Evolutionary conservation across 148 eudicot genomes (phyloP).

Genomic region (Beta vulgaris): DNA sequence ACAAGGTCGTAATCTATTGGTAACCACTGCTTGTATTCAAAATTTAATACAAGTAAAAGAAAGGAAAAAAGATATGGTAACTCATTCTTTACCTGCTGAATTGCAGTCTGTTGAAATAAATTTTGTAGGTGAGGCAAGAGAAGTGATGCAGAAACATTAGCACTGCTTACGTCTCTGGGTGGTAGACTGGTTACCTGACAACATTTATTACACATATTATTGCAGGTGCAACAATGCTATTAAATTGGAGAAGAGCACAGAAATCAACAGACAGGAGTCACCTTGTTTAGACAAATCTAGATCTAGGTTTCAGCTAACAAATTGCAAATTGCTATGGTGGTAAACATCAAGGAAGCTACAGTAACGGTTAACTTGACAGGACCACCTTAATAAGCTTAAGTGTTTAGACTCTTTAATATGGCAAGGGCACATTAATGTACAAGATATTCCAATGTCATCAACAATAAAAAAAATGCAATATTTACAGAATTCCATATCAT

Average conservation of each 20-base stretch:
- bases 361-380: not conserved
- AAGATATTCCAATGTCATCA: not conserved
- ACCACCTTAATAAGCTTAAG: not conserved
- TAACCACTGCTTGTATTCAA: not conserved
- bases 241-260: not conserved
- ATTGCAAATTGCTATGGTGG: not conserved
- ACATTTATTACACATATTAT: slow-evolving; percentile 2
- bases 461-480: not conserved
- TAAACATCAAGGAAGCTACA: not conserved
- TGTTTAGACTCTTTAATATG: too few species aligned
- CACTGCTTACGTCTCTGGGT: slow-evolving; percentile 46
- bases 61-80: slow-evolving; percentile 4
- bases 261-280: not conserved
- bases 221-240: not conserved
- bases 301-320: not conserved
- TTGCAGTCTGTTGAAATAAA: slow-evolving; percentile 80
- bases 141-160: slow-evolving; percentile 53
- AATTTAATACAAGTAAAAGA: not conserved
- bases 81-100: slow-evolving; percentile 65
- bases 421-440: not conserved
- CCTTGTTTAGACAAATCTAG: not conserved
- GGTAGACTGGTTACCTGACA: slow-evolving; percentile 55
- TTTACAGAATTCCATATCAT: not conserved
- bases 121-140: slow-evolving; percentile 90
- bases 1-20: not conserved